These are phyloP conservation scores for Dipteronia dyeriana DNA, from an alignment of 345 rosid species.

Conservation along the genomic window DNA sequence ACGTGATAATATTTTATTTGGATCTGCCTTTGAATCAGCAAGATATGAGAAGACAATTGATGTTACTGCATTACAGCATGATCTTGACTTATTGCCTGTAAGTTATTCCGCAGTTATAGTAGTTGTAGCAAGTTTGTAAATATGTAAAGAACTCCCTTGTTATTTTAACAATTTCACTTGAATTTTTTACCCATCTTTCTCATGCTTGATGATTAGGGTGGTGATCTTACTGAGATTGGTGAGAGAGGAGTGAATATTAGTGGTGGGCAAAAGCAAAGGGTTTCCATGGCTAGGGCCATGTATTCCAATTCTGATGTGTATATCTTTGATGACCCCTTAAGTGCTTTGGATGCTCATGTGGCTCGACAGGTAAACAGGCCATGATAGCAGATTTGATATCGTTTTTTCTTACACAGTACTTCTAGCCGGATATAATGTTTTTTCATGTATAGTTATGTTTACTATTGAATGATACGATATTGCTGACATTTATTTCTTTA, in stretches of 20 bases:
- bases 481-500: not conserved
- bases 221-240: conserved; percentile 99
- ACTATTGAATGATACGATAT: not conserved
- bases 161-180: conserved; percentile 11
- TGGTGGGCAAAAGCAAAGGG: conserved; percentile 99
- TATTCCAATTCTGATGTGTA: conserved; percentile 90
- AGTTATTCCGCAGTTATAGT: conserved; percentile 32
- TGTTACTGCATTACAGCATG: conserved; percentile 88
- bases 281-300: conserved; percentile 97
- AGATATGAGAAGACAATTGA: conserved; percentile 86
- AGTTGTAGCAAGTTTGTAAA: conserved; percentile 11
- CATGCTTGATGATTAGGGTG: conserved; percentile 66
- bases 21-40: conserved; percentile 73
- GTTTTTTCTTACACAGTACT: not conserved
- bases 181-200: conserved; percentile 22
- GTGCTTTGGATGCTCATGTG: conserved; percentile 99
- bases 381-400: conserved; percentile 5
- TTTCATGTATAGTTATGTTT: conserved; percentile 2
- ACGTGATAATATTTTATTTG: conserved; percentile 89
- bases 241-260: conserved; percentile 99
- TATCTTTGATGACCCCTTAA: conserved; percentile 95
- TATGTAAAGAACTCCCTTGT: conserved; percentile 13
- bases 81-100: conserved; percentile 91
- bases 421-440: conserved; percentile 6
- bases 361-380: conserved; percentile 76